Evolutionary conservation across 495 filamentous ascomycete genomes (phyloP).

Genomic region (Gamarada debralockiae): DNA sequence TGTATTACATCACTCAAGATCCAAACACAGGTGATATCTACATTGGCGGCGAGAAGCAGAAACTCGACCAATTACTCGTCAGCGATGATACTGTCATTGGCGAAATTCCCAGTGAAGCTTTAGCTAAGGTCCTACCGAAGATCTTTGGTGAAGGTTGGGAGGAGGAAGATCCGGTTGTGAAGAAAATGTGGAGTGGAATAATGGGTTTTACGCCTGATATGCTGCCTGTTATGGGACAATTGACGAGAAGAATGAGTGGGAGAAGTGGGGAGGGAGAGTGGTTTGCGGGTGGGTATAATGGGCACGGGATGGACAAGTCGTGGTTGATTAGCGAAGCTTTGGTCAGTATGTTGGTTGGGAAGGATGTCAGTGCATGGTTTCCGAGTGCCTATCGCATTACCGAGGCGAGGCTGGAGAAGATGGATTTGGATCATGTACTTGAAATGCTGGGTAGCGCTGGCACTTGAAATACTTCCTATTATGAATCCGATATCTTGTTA

Average conservation of each 20-base stretch:
- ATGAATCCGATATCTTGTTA: no score
- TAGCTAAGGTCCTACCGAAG: background rate
- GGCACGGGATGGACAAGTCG: conserved; percentile 45
- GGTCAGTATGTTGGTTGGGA: conserved; percentile 30
- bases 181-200: conserved; percentile 38
- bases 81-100: conserved; percentile 52
- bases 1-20: conserved; percentile 74
- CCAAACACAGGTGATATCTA: conserved; percentile 52
- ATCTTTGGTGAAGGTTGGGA: conserved; percentile 5
- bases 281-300: conserved; percentile 42
- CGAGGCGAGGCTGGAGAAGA: conserved; percentile 29
- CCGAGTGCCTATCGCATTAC: conserved; percentile 44
- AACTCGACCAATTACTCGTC: conserved; percentile 38
- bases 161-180: conserved; percentile 13
- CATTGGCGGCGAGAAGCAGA: conserved; percentile 53
- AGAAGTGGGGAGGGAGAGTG: conserved; percentile 33
- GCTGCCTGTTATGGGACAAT: conserved; percentile 43
- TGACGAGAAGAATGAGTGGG: conserved; percentile 29
- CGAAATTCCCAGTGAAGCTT: conserved; percentile 29
- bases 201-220: conserved; percentile 42
- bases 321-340: conserved; percentile 42
- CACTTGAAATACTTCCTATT: no score
- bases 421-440: no score
- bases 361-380: conserved; percentile 26
- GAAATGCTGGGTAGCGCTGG: no score